Conservation (phyloP, 768 basidiomycete species). For the Rhizopogon vulgaris region DNA sequence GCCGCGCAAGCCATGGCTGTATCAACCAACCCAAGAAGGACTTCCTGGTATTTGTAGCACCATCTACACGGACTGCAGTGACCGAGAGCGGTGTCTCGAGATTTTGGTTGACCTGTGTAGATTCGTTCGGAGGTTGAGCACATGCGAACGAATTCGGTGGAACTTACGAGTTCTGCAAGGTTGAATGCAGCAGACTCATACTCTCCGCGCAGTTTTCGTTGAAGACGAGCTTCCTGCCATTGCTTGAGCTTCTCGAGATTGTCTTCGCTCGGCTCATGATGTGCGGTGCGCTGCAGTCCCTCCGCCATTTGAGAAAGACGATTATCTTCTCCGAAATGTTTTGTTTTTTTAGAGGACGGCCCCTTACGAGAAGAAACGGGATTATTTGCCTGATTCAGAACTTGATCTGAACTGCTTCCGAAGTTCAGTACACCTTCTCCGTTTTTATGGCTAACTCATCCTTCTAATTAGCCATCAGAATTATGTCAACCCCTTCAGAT, state of each 20-base stretch:
- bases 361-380: no score
- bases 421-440: not conserved
- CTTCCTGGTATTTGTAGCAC: slow-evolving; percentile 64
- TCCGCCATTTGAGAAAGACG: slow-evolving; percentile 2
- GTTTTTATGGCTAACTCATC: not conserved
- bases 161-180: slow-evolving; percentile 57
- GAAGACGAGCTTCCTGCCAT: slow-evolving; percentile 75
- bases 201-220: slow-evolving; percentile 63
- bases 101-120: slow-evolving; percentile 56
- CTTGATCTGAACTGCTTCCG: slow-evolving; percentile 11
- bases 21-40: slow-evolving; percentile 81
- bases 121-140: slow-evolving; percentile 2
- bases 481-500: slow-evolving; percentile 6
- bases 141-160: not conserved
- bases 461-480: not conserved
- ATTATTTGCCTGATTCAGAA: no score
- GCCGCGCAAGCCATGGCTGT: slow-evolving; percentile 47
- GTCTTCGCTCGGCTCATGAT: slow-evolving; percentile 42
- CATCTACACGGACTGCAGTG: slow-evolving; percentile 75
- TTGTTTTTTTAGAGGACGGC: no score
- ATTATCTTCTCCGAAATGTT: not conserved
- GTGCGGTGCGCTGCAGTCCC: slow-evolving; percentile 40
- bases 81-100: slow-evolving; percentile 62
- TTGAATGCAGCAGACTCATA: slow-evolving; percentile 67
- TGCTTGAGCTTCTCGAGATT: slow-evolving; percentile 52